These are phyloP conservation scores for Allium cepa DNA, from an alignment of 106 monocot genomes.

Conservation along the genomic window DNA sequence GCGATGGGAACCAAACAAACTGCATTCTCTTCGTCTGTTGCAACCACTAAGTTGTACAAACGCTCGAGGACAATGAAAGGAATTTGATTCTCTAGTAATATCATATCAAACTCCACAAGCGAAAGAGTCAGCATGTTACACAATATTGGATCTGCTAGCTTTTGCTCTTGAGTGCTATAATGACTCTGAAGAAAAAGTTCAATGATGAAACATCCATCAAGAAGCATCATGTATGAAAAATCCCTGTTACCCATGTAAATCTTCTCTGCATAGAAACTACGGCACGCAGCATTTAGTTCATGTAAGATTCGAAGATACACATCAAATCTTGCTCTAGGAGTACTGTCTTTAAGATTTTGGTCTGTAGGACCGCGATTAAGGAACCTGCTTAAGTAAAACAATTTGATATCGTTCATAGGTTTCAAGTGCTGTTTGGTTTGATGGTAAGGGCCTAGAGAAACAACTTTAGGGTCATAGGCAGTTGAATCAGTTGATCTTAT, in stretches of 20 bases:
- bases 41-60: slow-evolving; percentile 1
- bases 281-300: background rate
- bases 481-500: background rate
- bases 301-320: background rate
- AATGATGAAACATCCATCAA: slow-evolving; percentile 12
- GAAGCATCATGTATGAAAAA: slow-evolving; percentile 1
- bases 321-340: background rate
- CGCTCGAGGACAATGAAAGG: slow-evolving; percentile 5
- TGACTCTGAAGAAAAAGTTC: background rate
- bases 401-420: slow-evolving; percentile 11
- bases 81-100: slow-evolving; percentile 9
- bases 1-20: background rate
- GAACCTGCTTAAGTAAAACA: slow-evolving; percentile 4
- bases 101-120: background rate
- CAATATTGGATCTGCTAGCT: background rate
- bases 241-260: background rate
- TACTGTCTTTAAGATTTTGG: background rate
- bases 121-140: slow-evolving; percentile 1
- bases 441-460: slow-evolving; percentile 24
- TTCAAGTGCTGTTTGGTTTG: background rate
- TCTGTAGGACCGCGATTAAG: background rate
- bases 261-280: background rate
- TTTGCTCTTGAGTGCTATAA: background rate
- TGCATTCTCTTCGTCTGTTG: background rate
- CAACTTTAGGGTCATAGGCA: slow-evolving; percentile 13